Evolutionary conservation across 2,329 filamentous ascomycete species (phyloP).

Genomic region (Simplicillium aogashimaense): DNA sequence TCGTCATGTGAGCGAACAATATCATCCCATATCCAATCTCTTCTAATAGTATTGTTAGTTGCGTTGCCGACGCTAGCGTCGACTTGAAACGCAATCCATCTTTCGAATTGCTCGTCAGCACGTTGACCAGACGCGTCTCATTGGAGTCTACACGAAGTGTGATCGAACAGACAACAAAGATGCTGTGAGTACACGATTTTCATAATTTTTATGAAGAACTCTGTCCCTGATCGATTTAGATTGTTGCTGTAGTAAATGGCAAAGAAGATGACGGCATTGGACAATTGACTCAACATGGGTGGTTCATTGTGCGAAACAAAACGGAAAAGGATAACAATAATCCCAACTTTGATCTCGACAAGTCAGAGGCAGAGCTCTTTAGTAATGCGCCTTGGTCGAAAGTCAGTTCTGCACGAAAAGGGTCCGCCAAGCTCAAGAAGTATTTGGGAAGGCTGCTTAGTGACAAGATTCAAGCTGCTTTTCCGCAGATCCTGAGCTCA

Average conservation of each 20-base stretch:
- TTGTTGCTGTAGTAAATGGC: constrained; percentile 6
- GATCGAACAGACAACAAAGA: constrained; percentile 14
- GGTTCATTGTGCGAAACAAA: constrained; percentile 27
- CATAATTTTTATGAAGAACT: neutral
- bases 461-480: neutral
- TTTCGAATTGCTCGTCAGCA: constrained; percentile 15
- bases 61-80: constrained; percentile 19
- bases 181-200: constrained; percentile 6
- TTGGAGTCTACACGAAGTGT: constrained; percentile 28
- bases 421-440: neutral
- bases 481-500: neutral
- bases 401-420: neutral
- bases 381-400: neutral
- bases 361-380: constrained; percentile 18
- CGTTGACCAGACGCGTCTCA: constrained; percentile 17
- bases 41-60: constrained; percentile 13
- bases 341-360: constrained; percentile 14
- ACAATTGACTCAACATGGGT: constrained; percentile 13
- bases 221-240: neutral
- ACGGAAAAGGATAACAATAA: constrained; percentile 12
- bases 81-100: constrained; percentile 21
- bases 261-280: constrained; percentile 1
- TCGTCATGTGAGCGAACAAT: constrained; percentile 25
- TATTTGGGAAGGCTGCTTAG: neutral
- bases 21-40: neutral